Evolutionary conservation across 352 stramenopile species (phyloP), one percentile per base, ranked within the genome.

Genomic region (Globisporangium mamillatum): DNA sequence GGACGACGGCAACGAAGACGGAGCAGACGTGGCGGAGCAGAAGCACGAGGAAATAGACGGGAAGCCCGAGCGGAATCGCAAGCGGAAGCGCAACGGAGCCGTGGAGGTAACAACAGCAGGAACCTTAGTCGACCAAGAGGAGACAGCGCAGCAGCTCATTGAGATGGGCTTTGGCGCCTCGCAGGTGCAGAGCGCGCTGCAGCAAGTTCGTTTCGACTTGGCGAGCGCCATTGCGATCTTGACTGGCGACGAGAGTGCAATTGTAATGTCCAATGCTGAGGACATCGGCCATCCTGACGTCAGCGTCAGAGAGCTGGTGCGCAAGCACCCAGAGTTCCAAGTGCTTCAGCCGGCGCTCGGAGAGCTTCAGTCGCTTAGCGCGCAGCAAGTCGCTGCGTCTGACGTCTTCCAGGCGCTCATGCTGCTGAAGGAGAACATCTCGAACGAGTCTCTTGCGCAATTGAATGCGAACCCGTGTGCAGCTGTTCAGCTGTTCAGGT

Each of bases 111-210:
- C 56, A 66, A 32, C 66, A 16, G 16, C 9, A 34, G n/a, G 70
- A 60, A n/a, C 25, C 1, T 14, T 14, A 22, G n/a, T 62, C n/a
- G 22, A 68, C 60, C 38, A 46, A 46, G 54, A 54, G 18, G 5
- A 4, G 38, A 34, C 44, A 18, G 25, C 36, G 27, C 53, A 64
- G 70, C 84, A 89, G 68, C 68, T 90, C n/a, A 64, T 86, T 38
- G 80, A 80, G n/a, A 92, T 92, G 81, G 84, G 84, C 0, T 92
- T 92, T 58, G 62, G 56, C 4, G 12, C 27, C 3, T 65, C 71
- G 1, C 69, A 80, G 27, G 78, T 77, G 10, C 56, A 61, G 14
- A 54, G 63, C 2, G 80, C 78, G 22, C 68, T 89, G 48, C 25
- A 64, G 41, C 56, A 76, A 12, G 70, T 71, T 4, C 20, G n/a